Percentiles rank a stretch among this genome's conserved stretches.
phyloP scores from a whole-genome alignment of 2,329 filamentous ascomycete species.

The Arthrinium puccinioides region DNA sequence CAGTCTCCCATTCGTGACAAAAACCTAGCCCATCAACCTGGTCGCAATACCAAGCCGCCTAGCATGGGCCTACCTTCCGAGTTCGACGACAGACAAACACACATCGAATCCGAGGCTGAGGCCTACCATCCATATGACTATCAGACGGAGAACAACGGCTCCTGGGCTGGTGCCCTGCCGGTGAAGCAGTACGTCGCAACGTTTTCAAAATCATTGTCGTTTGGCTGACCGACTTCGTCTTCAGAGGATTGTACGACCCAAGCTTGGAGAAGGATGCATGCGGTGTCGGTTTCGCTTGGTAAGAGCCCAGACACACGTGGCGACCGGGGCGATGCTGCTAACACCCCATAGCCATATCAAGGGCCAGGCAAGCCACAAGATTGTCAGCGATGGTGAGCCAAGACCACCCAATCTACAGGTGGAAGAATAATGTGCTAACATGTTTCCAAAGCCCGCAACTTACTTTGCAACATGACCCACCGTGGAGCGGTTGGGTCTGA shows the following conservation, averaged over 20 bases:
- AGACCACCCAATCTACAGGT: background rate
- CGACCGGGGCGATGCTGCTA: background rate
- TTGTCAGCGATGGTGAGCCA: slow-evolving; percentile 83
- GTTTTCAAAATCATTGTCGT: too few relatives aligned
- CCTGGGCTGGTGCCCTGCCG: slow-evolving; percentile 91
- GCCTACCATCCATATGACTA: slow-evolving; percentile 72
- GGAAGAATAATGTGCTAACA: slow-evolving; percentile 25
- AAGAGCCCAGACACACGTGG: slow-evolving; percentile 18
- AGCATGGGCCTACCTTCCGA: slow-evolving; percentile 61
- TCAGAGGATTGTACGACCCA: slow-evolving; percentile 82
- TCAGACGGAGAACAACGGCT: slow-evolving; percentile 74
- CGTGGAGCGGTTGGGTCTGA: slow-evolving; percentile 96
- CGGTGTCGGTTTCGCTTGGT: slow-evolving; percentile 98
- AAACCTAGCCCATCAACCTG: background rate
- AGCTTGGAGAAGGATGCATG: slow-evolving; percentile 97
- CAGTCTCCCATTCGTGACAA: background rate
- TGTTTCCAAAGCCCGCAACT: slow-evolving; percentile 61
- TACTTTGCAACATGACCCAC: slow-evolving; percentile 99
- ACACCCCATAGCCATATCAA: slow-evolving; percentile 75
- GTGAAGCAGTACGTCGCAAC: slow-evolving; percentile 68
- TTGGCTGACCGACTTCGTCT: slow-evolving; percentile 9
- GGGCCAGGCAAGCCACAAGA: slow-evolving; percentile 94
- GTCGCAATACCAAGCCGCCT: slow-evolving; percentile 40
- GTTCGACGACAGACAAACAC: slow-evolving; percentile 61
- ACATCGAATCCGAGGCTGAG: slow-evolving; percentile 52